Evolutionary conservation across 306 rosid species (phyloP).

Genomic region (Medicago arabica): DNA sequence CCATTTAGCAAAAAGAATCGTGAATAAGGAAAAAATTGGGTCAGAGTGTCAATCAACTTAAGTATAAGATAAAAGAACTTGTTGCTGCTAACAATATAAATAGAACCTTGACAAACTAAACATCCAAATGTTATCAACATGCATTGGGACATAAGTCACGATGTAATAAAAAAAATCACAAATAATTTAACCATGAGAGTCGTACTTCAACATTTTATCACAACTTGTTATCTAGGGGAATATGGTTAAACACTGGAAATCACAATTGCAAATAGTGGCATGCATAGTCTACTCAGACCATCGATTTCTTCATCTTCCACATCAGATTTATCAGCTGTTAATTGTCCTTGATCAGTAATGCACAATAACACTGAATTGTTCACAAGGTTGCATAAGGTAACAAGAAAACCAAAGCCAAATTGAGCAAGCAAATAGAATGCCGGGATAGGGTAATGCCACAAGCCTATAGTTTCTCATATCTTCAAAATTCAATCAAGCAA

Average conservation of each 20-base stretch:
- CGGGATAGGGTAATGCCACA: conserved; percentile 92
- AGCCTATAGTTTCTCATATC: conserved; percentile 93
- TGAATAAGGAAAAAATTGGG: no score
- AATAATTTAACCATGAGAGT: conserved; percentile 27
- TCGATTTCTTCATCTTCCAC: conserved; percentile 63
- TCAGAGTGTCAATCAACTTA: no score
- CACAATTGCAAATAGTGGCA: conserved; percentile 29
- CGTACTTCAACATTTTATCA: conserved; percentile 18
- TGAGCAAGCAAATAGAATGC: conserved; percentile 93
- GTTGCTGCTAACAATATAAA: no score
- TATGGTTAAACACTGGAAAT: conserved; percentile 39
- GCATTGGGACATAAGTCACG: conserved; percentile 8
- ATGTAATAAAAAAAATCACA: conserved; percentile 3
- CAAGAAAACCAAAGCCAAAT: conserved; percentile 84
- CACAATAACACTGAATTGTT: conserved; percentile 75
- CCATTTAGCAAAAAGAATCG: no score
- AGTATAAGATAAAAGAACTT: no score
- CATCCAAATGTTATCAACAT: conserved; percentile 26
- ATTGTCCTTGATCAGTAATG: conserved; percentile 65
- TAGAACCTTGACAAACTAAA: conserved; percentile 16
- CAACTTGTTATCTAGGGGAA: conserved; percentile 24
- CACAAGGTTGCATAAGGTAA: conserved; percentile 85
- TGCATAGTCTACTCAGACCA: conserved; percentile 32
- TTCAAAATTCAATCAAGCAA: no score
- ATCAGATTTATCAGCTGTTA: conserved; percentile 55